Conservation (phyloP, 345 rosid genomes). For the Eucalyptus erythrocorys region DNA sequence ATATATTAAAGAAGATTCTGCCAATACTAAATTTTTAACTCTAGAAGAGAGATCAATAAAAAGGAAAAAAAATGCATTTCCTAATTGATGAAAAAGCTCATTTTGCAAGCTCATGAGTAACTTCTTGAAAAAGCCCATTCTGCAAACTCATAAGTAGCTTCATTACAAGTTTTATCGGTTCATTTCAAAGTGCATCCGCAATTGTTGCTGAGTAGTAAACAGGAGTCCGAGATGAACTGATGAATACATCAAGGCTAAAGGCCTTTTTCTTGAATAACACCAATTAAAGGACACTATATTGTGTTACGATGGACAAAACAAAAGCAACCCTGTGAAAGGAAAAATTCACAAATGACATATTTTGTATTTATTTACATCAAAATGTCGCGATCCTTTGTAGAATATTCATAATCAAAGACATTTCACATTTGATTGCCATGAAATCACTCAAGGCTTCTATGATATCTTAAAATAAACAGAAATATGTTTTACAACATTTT, state of each 20-base stretch:
- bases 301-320: rapidly evolving
- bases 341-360: neutral
- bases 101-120: neutral
- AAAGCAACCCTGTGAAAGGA: neutral
- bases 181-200: neutral
- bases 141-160: rapidly evolving
- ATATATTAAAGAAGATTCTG: no score
- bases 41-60: rapidly evolving
- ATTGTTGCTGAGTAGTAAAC: rapidly evolving
- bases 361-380: neutral
- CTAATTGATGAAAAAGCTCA: neutral
- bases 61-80: neutral
- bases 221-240: rapidly evolving
- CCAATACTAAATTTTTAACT: no score
- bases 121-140: neutral
- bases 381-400: neutral
- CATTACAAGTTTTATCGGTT: neutral
- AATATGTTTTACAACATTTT: rapidly evolving
- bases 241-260: neutral
- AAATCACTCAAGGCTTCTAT: neutral
- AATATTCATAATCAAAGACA: neutral
- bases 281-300: neutral
- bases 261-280: rapidly evolving
- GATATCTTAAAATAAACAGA: neutral
- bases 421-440: neutral